A percentile compares a stretch with the other conserved stretches of the same genome.
phyloP scores from a whole-genome alignment of 139 green algal species.

The Chlorella sp. region DNA sequence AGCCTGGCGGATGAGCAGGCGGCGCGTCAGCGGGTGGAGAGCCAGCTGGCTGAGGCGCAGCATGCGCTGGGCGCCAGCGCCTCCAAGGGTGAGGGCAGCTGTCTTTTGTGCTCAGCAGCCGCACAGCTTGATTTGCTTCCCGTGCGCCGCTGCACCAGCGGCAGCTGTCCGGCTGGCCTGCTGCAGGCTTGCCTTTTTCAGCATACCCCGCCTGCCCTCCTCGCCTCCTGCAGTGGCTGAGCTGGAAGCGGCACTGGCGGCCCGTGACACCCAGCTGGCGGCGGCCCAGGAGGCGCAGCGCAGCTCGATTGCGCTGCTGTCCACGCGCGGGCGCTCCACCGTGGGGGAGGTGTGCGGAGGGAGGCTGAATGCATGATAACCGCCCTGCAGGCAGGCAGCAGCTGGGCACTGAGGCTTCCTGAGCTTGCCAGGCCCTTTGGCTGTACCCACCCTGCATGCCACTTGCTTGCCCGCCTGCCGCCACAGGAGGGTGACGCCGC shows the following conservation, averaged over 20 bases:
- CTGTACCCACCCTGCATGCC: too few relatives aligned
- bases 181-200: not conserved
- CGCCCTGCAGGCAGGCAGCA: too few relatives aligned
- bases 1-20: conserved; percentile 4
- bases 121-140: too few relatives aligned
- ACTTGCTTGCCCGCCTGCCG: not conserved
- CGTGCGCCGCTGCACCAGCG: too few relatives aligned
- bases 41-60: not conserved
- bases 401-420: too few relatives aligned
- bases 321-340: not conserved
- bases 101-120: too few relatives aligned
- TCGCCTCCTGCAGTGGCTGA: not conserved
- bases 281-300: conserved; percentile 10
- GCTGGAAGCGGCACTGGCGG: conserved; percentile 16
- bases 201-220: not conserved
- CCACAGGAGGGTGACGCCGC: not conserved
- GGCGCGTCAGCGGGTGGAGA: not conserved
- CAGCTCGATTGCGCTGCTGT: not conserved
- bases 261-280: conserved; percentile 5
- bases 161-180: too few relatives aligned
- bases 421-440: too few relatives aligned
- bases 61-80: not conserved
- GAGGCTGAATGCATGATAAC: too few relatives aligned
- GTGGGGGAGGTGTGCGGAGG: not conserved
- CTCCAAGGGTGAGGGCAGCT: not conserved